Evolutionary conservation across 2,329 filamentous ascomycete species (phyloP).

Genomic region (Sclerotinia spermophila): DNA sequence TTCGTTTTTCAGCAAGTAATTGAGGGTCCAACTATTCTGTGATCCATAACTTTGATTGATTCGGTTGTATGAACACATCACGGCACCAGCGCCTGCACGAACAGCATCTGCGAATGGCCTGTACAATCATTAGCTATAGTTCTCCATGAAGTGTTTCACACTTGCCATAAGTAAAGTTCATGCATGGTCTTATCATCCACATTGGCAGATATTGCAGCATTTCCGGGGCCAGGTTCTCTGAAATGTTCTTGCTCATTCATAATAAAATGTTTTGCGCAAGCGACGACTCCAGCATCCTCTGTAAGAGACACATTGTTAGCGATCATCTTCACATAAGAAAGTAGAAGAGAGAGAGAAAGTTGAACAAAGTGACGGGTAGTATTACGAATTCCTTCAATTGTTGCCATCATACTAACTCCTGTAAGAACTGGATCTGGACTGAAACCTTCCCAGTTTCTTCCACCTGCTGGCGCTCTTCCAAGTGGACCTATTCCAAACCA

Average conservation of each 20-base stretch:
- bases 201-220: conserved; percentile 60
- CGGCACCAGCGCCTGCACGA: conserved; percentile 69
- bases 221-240: conserved; percentile 25
- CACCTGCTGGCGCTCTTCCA: conserved; percentile 64
- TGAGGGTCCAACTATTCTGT: conserved; percentile 72
- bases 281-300: conserved; percentile 76
- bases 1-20: conserved; percentile 74
- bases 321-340: neutral
- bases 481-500: conserved; percentile 40
- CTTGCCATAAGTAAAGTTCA: conserved; percentile 54
- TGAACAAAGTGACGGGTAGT: too few relatives aligned
- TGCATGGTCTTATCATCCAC: conserved; percentile 60
- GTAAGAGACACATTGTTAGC: neutral
- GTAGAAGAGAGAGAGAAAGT: neutral
- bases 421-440: conserved; percentile 74
- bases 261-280: conserved; percentile 72
- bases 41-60: conserved; percentile 77
- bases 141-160: neutral
- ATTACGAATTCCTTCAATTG: conserved; percentile 64
- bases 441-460: conserved; percentile 68
- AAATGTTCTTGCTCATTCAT: conserved; percentile 65
- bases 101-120: conserved; percentile 53
- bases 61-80: conserved; percentile 68
- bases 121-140: conserved; percentile 17
- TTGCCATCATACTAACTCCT: conserved; percentile 67